phyloP scores from a whole-genome alignment of 192 early-diverging fungal genomes.

The Coemansia sp. region DNA sequence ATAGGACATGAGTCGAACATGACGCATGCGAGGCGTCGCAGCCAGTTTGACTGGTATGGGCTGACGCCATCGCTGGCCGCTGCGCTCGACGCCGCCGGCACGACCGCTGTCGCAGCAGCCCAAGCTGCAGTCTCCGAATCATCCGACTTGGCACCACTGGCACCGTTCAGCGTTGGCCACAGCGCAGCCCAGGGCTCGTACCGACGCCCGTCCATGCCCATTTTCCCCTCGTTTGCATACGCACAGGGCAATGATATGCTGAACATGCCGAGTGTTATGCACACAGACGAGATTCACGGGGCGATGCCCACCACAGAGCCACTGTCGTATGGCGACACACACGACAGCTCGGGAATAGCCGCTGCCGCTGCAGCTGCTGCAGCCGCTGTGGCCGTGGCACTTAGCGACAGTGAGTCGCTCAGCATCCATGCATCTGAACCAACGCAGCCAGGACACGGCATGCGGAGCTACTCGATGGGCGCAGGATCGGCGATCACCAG shows the following conservation, averaged over 20 bases:
- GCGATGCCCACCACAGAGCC: conserved; percentile 13
- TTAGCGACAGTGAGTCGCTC: conserved; percentile 23
- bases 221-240: conserved; percentile 40
- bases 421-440: conserved; percentile 8
- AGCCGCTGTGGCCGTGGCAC: conserved; percentile 31
- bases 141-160: conserved; percentile 18
- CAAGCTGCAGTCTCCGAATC: conserved; percentile 14
- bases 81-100: conserved; percentile 35
- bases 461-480: conserved; percentile 30
- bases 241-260: conserved; percentile 28
- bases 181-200: conserved; percentile 14
- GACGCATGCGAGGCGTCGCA: conserved; percentile 47
- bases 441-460: background rate
- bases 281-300: background rate
- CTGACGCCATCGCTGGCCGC: conserved; percentile 50
- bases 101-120: conserved; percentile 22
- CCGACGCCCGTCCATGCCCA: conserved; percentile 53
- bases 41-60: conserved; percentile 55
- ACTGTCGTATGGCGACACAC: conserved; percentile 12
- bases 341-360: conserved; percentile 7
- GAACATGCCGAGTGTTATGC: conserved; percentile 11
- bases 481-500: conserved; percentile 1
- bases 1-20: conserved; percentile 5
- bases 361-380: conserved; percentile 30
- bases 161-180: conserved; percentile 24